Evolutionary conservation across 2,329 filamentous ascomycete genomes (phyloP).

Genomic region (Cladorrhinum sp.): DNA sequence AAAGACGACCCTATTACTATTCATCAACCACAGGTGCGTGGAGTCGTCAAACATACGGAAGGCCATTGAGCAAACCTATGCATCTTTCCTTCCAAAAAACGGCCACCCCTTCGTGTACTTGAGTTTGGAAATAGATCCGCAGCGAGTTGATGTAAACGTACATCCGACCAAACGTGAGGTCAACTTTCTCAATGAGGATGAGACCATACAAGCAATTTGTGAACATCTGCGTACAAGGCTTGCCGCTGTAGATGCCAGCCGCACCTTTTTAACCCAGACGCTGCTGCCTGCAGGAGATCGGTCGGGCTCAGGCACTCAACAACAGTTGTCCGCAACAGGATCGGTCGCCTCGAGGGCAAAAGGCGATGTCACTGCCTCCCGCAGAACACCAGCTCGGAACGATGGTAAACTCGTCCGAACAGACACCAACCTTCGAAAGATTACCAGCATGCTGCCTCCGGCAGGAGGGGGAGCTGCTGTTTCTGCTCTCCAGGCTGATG

Average conservation of each 20-base stretch:
- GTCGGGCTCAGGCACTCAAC: slow-evolving; percentile 26
- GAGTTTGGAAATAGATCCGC: slow-evolving; percentile 87
- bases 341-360: slow-evolving; percentile 35
- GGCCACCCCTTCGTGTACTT: slow-evolving; percentile 93
- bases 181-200: slow-evolving; percentile 95
- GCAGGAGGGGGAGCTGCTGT: slow-evolving; percentile 34
- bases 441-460: slow-evolving; percentile 89
- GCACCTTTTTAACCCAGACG: slow-evolving; percentile 91
- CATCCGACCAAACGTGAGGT: slow-evolving; percentile 97
- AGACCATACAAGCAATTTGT: slow-evolving; percentile 86
- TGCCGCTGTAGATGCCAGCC: slow-evolving; percentile 85
- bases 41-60: slow-evolving; percentile 87
- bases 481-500: slow-evolving; percentile 28
- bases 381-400: slow-evolving; percentile 52
- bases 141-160: slow-evolving; percentile 92
- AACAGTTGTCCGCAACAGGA: slow-evolving; percentile 28
- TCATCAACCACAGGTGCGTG: slow-evolving; percentile 94
- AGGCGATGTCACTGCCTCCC: slow-evolving; percentile 34
- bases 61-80: slow-evolving; percentile 86
- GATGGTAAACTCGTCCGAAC: slow-evolving; percentile 90
- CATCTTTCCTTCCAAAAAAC: slow-evolving; percentile 83
- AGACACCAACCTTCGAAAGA: slow-evolving; percentile 85
- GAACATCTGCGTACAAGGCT: slow-evolving; percentile 73
- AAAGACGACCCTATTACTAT: slow-evolving; percentile 80
- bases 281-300: slow-evolving; percentile 67